These are phyloP conservation scores for Dactylellina cionopaga DNA, from an alignment of 2,329 filamentous ascomycete species.

Conservation along the genomic window DNA sequence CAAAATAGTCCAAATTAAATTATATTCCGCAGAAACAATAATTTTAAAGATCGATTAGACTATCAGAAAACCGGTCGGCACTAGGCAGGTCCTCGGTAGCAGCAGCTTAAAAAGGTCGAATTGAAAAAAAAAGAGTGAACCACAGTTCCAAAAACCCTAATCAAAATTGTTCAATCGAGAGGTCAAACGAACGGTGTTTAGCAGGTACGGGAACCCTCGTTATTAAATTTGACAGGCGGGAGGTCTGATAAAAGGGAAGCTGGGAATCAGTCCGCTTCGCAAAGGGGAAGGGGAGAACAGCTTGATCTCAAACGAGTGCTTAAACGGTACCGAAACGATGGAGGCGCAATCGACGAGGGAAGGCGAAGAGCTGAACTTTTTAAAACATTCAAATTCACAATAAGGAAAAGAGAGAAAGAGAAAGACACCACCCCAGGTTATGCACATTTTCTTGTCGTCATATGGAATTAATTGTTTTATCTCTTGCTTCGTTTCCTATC, in stretches of 20 bases:
- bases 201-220: slow-evolving; percentile 21
- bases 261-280: slow-evolving; percentile 30
- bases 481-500: slow-evolving; percentile 17
- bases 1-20: slow-evolving; percentile 4
- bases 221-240: slow-evolving; percentile 30
- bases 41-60: slow-evolving; percentile 8
- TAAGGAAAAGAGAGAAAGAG: no score
- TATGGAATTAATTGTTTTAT: slow-evolving; percentile 17
- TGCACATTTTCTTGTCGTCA: background rate
- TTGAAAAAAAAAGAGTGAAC: slow-evolving; percentile 32
- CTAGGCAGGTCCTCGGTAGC: slow-evolving; percentile 31
- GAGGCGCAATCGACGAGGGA: slow-evolving; percentile 44
- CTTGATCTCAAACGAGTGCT: slow-evolving; percentile 50
- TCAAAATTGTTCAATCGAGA: slow-evolving; percentile 6
- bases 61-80: slow-evolving; percentile 6
- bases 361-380: slow-evolving; percentile 27
- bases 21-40: background rate
- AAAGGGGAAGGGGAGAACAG: slow-evolving; percentile 35
- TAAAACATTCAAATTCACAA: no score
- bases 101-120: slow-evolving; percentile 29
- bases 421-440: no score
- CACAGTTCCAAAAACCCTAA: slow-evolving; percentile 9
- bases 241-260: slow-evolving; percentile 29
- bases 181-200: slow-evolving; percentile 11
- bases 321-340: slow-evolving; percentile 49